Base-by-base conservation (phyloP, 2,329 filamentous ascomycete genomes). In the Onygena corvina region DNA sequence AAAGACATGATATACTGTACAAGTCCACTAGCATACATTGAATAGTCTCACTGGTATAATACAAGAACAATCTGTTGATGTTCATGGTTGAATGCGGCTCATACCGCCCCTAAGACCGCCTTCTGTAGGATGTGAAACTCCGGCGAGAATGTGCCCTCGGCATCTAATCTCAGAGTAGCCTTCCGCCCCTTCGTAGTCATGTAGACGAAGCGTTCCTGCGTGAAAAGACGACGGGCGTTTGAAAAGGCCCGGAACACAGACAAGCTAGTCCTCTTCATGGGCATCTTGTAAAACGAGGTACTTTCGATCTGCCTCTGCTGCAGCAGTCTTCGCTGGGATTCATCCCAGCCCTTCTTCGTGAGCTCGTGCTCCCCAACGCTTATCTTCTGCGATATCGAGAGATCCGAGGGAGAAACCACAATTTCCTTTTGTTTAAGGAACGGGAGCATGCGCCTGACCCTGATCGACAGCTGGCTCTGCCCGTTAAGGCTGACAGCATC, bases 401-500 rank as follows among this genome's bases (percentile, higher is more conserved):
- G 54, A 46, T 67, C 59, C 23, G 59, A 60, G 0, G 67, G 65
- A 12, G 49, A 40, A 9, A 48, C 48, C 23, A 53, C 30, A 36
- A 56, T 50, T 34, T 63, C 58, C 35, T 58, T 60, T 4, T 65
- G 61, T 50, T 63, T 67, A 40, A 54, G 57, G 53, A 69, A 69
- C n/a, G 67, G 66, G 14, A 64, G 46, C 53, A 64, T 55, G 16
- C 62, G 59, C 21, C 64, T 62, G 25, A 70, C 63, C 4, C 55
- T 56, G 47, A 70, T 65, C 20, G 57, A 59, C 35, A 70, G 56
- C 30, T 60, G 53, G 16, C 62, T 60, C 47, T 62, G 57, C 9
- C 59, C 60, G 18, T 63, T 54, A 36, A 56, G 58, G 51, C 82
- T 64, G 11, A 80, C 71, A 25, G 73, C 48, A 9, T 21, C 74